Conservation (phyloP, 345 rosid species). For the Luvunga scandens region DNA sequence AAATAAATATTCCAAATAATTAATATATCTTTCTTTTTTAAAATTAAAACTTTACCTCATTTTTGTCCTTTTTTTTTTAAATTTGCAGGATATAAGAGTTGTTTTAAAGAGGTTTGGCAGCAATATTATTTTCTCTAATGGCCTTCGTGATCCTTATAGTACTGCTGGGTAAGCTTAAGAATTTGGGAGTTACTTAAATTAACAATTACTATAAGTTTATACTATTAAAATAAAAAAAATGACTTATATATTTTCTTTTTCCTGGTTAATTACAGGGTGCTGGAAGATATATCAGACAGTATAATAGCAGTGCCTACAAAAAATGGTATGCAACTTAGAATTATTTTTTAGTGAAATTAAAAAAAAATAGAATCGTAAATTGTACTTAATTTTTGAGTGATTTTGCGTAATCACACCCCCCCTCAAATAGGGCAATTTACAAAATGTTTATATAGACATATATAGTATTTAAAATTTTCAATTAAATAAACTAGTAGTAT, state of each 20-base stretch:
- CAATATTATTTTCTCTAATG: conserved; percentile 34
- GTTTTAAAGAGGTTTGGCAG: conserved; percentile 24
- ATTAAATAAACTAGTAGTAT: too few species aligned
- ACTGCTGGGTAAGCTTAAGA: conserved; percentile 21
- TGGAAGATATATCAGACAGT: conserved; percentile 20
- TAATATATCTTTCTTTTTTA: background rate
- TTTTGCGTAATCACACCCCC: too few species aligned
- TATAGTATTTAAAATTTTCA: too few species aligned
- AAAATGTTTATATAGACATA: accelerated
- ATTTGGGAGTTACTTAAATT: background rate
- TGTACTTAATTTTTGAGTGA: too few species aligned
- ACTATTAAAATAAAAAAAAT: too few species aligned
- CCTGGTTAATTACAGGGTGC: conserved; percentile 5
- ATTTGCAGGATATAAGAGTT: conserved; percentile 17
- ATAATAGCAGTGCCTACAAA: conserved; percentile 8
- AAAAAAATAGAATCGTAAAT: too few species aligned
- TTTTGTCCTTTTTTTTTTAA: background rate
- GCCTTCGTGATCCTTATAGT: conserved; percentile 28
- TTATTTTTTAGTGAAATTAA: too few species aligned
- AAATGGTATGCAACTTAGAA: background rate
- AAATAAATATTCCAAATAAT: background rate
- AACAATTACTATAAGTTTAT: background rate
- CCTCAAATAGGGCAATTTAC: too few species aligned
- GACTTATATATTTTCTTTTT: background rate
- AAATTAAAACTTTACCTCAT: too few species aligned